Evolutionary conservation across 2,329 filamentous ascomycete species (phyloP).

Genomic region (Phyllosticta citribraziliensis): DNA sequence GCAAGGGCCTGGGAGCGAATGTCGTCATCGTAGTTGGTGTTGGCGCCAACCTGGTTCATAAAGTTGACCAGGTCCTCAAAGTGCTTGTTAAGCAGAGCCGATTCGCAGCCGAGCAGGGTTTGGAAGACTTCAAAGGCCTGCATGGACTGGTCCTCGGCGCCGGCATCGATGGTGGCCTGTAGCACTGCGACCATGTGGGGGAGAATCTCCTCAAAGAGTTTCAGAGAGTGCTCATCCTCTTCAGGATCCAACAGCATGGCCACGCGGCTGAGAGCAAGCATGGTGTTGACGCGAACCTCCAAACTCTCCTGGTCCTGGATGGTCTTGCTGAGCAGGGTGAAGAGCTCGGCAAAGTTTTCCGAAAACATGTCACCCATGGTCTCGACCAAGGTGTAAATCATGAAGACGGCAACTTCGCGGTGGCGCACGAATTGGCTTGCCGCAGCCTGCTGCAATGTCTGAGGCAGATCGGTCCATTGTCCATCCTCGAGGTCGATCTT

Average conservation of each 20-base stretch:
- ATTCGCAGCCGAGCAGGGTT: slow-evolving; percentile 83
- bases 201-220: slow-evolving; percentile 68
- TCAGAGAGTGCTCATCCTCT: slow-evolving; percentile 64
- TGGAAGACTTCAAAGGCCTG: slow-evolving; percentile 96
- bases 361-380: slow-evolving; percentile 75
- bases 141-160: slow-evolving; percentile 80
- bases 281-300: slow-evolving; percentile 89
- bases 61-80: slow-evolving; percentile 86
- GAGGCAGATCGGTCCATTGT: slow-evolving; percentile 74
- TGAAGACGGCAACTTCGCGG: slow-evolving; percentile 84
- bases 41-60: slow-evolving; percentile 79
- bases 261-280: slow-evolving; percentile 79
- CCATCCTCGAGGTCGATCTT: slow-evolving; percentile 78
- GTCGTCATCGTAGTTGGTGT: slow-evolving; percentile 71
- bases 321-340: slow-evolving; percentile 74
- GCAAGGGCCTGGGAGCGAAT: slow-evolving; percentile 81
- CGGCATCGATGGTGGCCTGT: slow-evolving; percentile 68
- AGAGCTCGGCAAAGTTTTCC: slow-evolving; percentile 69
- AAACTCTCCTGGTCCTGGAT: slow-evolving; percentile 85
- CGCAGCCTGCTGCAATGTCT: slow-evolving; percentile 68
- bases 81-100: slow-evolving; percentile 70
- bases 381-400: slow-evolving; percentile 86
- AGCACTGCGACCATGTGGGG: slow-evolving; percentile 84
- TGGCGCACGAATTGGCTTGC: slow-evolving; percentile 65
- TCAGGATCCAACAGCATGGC: slow-evolving; percentile 82